Base-by-base conservation (phyloP, 208 protist species). In the Wallacemonas sp. region DNA sequence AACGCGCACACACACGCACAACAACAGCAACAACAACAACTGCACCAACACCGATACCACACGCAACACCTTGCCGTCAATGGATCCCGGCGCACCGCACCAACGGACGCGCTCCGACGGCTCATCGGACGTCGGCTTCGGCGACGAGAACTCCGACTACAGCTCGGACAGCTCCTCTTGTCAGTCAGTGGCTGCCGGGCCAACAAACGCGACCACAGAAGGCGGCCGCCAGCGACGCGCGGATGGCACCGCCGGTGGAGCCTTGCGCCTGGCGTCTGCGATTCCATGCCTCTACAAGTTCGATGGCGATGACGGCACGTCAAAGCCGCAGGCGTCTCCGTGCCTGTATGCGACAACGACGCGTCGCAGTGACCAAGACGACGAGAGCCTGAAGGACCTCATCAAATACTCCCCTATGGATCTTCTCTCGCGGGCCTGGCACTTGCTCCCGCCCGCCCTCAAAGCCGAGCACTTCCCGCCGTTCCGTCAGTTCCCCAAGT, bases 351-450 rank as follows among this genome's bases (percentile, higher is more conserved):
- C 57, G 12, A 25, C 57, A 32, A 38, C 57, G 25, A 23, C 38
- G 26, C 41, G 38, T 32, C 57, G 26, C 5, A 18, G 23, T 14
- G 57, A 64, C 31, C 52, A 41, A n/a, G 52, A 59, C n/a, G 52
- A 59, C 52, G 52, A 59, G 28, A 59, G 29, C n/a, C 26, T 78
- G 11, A 54, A 79, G 31, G 67, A 81, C 38, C 66, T 87, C 16
- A 71, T 81, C 23, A 76, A 76, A 38, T 82, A 82, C 54, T 78
- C 65, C 33, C 42, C 77, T 23, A 39, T 52, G 14, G 81, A 87
- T 42, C 52, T 87, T 38, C 65, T 84, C 18, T 67, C 67, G 12
- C 66, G 76, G 22, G 79, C 78, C 28, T 91, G 84, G 84, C 63
- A 69, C 45, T 59, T 85, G 26, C 52, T 82, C 10, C 62, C 73